phyloP scores from a whole-genome alignment of 345 rosid genomes.

The Geranium brycei region DNA sequence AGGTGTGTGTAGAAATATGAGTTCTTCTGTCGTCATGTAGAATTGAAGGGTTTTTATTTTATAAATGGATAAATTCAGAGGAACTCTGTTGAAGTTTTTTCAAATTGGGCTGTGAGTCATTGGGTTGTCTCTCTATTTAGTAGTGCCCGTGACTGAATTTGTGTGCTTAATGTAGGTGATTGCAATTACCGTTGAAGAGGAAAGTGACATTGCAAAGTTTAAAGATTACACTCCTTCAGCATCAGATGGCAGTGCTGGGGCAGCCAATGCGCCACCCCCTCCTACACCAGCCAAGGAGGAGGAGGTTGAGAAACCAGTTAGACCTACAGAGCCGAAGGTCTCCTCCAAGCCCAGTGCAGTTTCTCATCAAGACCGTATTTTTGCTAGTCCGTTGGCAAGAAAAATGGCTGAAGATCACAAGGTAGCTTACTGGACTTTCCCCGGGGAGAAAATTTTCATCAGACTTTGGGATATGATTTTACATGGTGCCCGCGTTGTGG shows the following conservation, averaged over 20 bases:
- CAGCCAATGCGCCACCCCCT: slow-evolving; percentile 25
- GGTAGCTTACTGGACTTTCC: slow-evolving; percentile 24
- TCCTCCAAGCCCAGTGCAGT: slow-evolving; percentile 38
- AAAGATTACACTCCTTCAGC: slow-evolving; percentile 73
- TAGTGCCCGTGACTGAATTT: not conserved
- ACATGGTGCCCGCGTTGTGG: not conserved
- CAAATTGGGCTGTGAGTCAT: not conserved
- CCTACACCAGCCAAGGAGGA: slow-evolving; percentile 51
- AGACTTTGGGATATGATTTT: not conserved
- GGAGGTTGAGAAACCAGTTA: slow-evolving; percentile 38
- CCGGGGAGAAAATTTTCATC: not conserved
- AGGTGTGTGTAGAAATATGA: not conserved
- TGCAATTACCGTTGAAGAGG: slow-evolving; percentile 86
- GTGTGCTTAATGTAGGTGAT: slow-evolving; percentile 34
- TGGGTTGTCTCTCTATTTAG: not conserved
- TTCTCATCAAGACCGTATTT: slow-evolving; percentile 47
- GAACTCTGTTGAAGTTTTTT: no score
- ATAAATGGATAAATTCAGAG: not conserved
- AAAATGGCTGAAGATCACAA: slow-evolving; percentile 79
- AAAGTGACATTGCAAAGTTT: slow-evolving; percentile 65
- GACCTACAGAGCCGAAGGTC: slow-evolving; percentile 46
- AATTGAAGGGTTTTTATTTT: not conserved
- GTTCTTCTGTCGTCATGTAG: no score
- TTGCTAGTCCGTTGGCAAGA: slow-evolving; percentile 85
- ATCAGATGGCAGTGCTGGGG: slow-evolving; percentile 27